phyloP scores from a whole-genome alignment of 2,329 filamentous ascomycete genomes.

The Sclerotinia trifoliorum region DNA sequence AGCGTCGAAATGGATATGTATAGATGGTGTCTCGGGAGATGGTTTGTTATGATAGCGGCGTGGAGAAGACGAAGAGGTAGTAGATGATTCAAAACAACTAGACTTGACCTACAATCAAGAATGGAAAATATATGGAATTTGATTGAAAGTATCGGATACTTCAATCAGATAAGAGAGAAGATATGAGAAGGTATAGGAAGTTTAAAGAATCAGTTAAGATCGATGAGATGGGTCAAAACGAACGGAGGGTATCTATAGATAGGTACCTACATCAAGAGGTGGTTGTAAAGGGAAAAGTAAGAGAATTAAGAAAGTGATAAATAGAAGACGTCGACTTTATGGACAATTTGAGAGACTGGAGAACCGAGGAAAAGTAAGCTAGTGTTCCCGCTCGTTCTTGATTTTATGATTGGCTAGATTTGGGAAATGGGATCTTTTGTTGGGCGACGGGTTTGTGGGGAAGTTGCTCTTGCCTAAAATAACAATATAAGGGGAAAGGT shows the following conservation, averaged over 20 bases:
- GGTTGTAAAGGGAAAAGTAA: background rate
- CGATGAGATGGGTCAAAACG: background rate
- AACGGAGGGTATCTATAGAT: background rate
- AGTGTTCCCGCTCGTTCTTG: background rate
- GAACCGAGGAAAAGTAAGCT: background rate
- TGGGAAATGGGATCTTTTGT: background rate
- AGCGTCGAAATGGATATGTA: background rate
- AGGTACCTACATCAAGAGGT: background rate
- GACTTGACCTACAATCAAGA: conserved; percentile 7
- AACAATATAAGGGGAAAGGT: background rate
- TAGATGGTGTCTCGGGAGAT: background rate
- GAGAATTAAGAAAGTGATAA: background rate
- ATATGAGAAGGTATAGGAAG: background rate
- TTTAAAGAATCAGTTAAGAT: background rate
- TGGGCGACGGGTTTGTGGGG: background rate
- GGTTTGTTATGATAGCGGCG: background rate
- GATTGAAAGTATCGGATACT: conserved; percentile 3
- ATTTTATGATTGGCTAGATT: background rate
- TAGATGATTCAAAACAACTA: background rate
- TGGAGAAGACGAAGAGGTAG: background rate
- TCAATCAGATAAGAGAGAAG: background rate
- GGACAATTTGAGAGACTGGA: background rate
- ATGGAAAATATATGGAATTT: background rate
- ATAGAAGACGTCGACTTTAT: background rate
- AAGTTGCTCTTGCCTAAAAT: background rate